Conservation (phyloP, 2,329 filamentous ascomycete species). For the Chrysosporium queenslandicum region DNA sequence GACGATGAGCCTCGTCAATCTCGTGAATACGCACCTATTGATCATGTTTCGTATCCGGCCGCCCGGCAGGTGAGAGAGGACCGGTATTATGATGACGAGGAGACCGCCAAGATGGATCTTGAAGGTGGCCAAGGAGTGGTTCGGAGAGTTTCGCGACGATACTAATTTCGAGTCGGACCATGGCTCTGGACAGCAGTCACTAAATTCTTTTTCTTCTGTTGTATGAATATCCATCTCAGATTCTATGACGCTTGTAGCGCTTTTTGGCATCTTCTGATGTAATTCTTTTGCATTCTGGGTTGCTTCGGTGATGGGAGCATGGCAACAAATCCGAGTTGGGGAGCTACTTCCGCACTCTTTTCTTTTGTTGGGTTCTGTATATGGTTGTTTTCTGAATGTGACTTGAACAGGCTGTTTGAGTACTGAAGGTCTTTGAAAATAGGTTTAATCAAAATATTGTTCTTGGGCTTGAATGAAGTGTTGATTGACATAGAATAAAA, state of each 20-base stretch:
- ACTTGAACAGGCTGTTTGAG: background rate
- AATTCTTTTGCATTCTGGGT: background rate
- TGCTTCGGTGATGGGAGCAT: background rate
- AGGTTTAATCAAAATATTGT: background rate
- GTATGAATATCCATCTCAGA: background rate
- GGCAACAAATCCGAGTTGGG: no score
- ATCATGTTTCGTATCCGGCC: slow-evolving; percentile 33
- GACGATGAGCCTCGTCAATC: slow-evolving; percentile 32
- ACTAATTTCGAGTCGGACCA: slow-evolving; percentile 19
- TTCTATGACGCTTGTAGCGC: background rate
- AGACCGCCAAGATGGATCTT: slow-evolving; percentile 25
- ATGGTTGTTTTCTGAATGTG: background rate
- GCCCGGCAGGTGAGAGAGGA: slow-evolving; percentile 29
- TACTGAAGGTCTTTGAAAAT: background rate
- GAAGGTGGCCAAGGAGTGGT: slow-evolving; percentile 26
- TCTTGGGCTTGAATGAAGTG: background rate
- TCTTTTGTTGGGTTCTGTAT: no score
- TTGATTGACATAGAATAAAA: background rate
- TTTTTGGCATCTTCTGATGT: background rate
- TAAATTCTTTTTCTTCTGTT: background rate
- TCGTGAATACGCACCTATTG: slow-evolving; percentile 42
- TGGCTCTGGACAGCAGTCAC: background rate
- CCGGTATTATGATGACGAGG: slow-evolving; percentile 31
- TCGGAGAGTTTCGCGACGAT: slow-evolving; percentile 28
- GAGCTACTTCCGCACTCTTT: no score